Conservation (phyloP, 106 monocot species). For the Dioscorea zingiberensis region DNA sequence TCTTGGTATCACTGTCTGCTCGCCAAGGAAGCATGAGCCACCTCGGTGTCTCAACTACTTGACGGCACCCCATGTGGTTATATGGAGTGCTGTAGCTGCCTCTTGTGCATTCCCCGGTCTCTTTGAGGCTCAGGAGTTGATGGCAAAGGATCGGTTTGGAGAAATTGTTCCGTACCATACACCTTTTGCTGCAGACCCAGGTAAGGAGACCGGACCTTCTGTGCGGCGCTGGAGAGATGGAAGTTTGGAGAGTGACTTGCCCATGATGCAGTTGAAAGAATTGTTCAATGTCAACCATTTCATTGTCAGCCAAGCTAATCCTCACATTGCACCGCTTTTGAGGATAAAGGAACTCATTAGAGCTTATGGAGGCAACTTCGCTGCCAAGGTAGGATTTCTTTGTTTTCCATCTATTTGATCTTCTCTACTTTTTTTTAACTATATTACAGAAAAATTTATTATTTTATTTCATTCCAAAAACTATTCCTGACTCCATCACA, state of each 20-base stretch:
- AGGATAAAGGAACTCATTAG: conserved; percentile 84
- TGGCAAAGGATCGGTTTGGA: conserved; percentile 90
- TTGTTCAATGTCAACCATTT: conserved; percentile 98
- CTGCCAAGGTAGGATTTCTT: conserved; percentile 63
- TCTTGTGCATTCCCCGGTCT: conserved; percentile 97
- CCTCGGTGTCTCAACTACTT: conserved; percentile 90
- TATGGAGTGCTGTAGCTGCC: conserved; percentile 97
- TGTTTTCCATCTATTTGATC: no score
- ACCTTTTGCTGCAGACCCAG: conserved; percentile 36
- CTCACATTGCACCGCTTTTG: conserved; percentile 85
- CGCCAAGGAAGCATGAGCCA: conserved; percentile 88
- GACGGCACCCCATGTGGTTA: conserved; percentile 92
- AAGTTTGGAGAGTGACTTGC: conserved; percentile 93
- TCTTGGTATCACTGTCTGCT: conserved; percentile 90
- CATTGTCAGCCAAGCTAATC: conserved; percentile 97
- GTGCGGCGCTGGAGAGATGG: conserved; percentile 90
- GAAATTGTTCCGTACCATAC: conserved; percentile 84
- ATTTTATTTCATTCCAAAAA: conserved; percentile 74
- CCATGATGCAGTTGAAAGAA: conserved; percentile 89
- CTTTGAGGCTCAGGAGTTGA: conserved; percentile 92
- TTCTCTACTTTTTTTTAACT: no score
- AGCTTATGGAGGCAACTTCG: conserved; percentile 83
- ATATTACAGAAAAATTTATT: no score
- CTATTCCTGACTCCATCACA: no score
- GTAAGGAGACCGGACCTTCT: conserved; percentile 20